A percentile compares a stretch with the other conserved stretches of the same genome.
These are phyloP conservation scores for Ilyonectria robusta DNA, from an alignment of 2,329 filamentous ascomycete genomes.

Conservation along the genomic window DNA sequence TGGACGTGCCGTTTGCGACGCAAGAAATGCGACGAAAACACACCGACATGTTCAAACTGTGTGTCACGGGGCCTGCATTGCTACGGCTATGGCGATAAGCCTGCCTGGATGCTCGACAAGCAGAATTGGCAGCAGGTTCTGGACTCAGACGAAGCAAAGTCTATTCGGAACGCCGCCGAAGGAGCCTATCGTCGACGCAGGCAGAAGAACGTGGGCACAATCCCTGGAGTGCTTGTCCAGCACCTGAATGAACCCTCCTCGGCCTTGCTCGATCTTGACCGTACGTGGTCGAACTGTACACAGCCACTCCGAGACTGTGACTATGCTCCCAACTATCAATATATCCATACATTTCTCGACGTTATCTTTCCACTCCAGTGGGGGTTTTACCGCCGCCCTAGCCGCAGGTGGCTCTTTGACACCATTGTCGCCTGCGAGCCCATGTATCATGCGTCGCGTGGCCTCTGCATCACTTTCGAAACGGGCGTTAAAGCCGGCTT, in stretches of 20 bases:
- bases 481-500: constrained; percentile 2
- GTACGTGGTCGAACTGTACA: constrained; percentile 25
- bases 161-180: constrained; percentile 11
- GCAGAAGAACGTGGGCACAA: constrained; percentile 7
- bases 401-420: constrained; percentile 27
- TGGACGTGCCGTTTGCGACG: constrained; percentile 26
- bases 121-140: constrained; percentile 26
- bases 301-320: constrained; percentile 22
- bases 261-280: constrained; percentile 13
- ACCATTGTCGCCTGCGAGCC: constrained; percentile 24
- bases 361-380: constrained; percentile 28
- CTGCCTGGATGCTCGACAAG: constrained; percentile 20
- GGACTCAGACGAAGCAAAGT: constrained; percentile 17
- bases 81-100: constrained; percentile 19
- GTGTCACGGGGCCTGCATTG: constrained; percentile 9
- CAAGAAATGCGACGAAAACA: constrained; percentile 31
- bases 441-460: constrained; percentile 23
- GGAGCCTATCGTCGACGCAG: constrained; percentile 22
- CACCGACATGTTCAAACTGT: constrained; percentile 15
- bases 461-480: constrained; percentile 25
- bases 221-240: constrained; percentile 17
- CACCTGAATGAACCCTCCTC: constrained; percentile 9
- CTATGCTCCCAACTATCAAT: constrained; percentile 18
- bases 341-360: constrained; percentile 21
- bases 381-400: constrained; percentile 20